Conservation (phyloP, 1,284 basidiomycete genomes). For the Tetrapyrgos nigripes region DNA sequence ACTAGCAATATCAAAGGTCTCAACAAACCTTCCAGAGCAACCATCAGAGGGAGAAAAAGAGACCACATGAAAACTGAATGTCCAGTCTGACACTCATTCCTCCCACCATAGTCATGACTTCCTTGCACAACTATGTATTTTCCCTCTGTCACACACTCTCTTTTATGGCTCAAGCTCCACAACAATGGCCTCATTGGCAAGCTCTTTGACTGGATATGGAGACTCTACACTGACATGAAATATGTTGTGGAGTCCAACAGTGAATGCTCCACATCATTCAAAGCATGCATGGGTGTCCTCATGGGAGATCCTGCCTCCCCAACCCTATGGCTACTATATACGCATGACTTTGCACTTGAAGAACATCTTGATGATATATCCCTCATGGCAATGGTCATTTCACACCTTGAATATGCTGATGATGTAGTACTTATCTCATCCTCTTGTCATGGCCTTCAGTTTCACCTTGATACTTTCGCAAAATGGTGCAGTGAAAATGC, state of each 20-base stretch:
- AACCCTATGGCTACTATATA: constrained; percentile 18
- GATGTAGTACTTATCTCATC: constrained; percentile 36
- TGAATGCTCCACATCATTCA: constrained; percentile 3
- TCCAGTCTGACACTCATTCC: too few species aligned
- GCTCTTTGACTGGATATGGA: constrained; percentile 32
- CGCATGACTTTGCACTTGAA: constrained; percentile 5
- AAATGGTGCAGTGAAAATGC: too few species aligned
- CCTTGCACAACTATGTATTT: too few species aligned
- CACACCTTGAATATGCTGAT: constrained; percentile 34
- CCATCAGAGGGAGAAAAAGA: too few species aligned
- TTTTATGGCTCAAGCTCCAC: too few species aligned
- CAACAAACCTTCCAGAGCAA: too few species aligned
- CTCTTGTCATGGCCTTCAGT: constrained; percentile 22
- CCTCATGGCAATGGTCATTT: constrained; percentile 24
- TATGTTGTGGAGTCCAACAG: constrained; percentile 17
- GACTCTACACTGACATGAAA: constrained; percentile 3
- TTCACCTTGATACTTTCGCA: too few species aligned
- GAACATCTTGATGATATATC: constrained; percentile 23
- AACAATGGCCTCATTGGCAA: too few species aligned
- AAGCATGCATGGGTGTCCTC: constrained; percentile 5
- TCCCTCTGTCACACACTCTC: too few species aligned
- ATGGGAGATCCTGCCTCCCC: constrained; percentile 20
- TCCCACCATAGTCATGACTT: too few species aligned
- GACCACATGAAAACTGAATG: too few species aligned
- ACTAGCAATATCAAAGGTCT: too few species aligned